phyloP scores from a whole-genome alignment of 768 basidiomycete genomes.

The Xanthoconium stramineum region DNA sequence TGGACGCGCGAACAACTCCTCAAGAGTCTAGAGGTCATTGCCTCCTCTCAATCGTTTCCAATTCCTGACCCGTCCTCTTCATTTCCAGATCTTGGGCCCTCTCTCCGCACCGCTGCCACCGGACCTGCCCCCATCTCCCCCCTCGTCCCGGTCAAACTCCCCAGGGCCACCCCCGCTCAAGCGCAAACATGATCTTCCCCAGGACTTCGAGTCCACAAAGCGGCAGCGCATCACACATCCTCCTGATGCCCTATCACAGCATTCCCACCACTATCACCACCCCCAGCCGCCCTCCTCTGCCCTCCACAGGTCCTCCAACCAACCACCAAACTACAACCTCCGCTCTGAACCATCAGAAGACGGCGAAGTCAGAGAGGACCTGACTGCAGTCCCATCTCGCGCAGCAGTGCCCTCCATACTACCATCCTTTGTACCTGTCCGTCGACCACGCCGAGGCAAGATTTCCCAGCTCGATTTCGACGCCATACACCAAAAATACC shows the following conservation, averaged over 20 bases:
- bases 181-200: constrained; percentile 34
- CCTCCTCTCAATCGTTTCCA: constrained; percentile 1
- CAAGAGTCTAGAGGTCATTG: constrained; percentile 38
- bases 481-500: constrained; percentile 65
- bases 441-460: constrained; percentile 64
- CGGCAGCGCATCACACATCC: constrained; percentile 28
- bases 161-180: constrained; percentile 35
- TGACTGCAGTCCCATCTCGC: constrained; percentile 18
- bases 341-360: constrained; percentile 45
- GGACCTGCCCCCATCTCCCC: constrained; percentile 45
- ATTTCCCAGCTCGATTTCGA: constrained; percentile 48
- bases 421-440: constrained; percentile 50
- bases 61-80: constrained; percentile 16
- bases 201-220: constrained; percentile 29
- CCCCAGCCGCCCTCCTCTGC: constrained; percentile 22
- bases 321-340: constrained; percentile 21
- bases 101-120: constrained; percentile 41
- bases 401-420: constrained; percentile 31
- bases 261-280: constrained; percentile 29
- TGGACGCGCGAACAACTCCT: constrained; percentile 39
- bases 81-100: constrained; percentile 39
- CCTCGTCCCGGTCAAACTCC: constrained; percentile 42
- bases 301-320: constrained; percentile 22
- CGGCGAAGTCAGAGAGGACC: constrained; percentile 45
- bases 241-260: constrained; percentile 27